Evolutionary conservation across 2,329 filamentous ascomycete species (phyloP).

Genomic region (Cyphellophora europaea): DNA sequence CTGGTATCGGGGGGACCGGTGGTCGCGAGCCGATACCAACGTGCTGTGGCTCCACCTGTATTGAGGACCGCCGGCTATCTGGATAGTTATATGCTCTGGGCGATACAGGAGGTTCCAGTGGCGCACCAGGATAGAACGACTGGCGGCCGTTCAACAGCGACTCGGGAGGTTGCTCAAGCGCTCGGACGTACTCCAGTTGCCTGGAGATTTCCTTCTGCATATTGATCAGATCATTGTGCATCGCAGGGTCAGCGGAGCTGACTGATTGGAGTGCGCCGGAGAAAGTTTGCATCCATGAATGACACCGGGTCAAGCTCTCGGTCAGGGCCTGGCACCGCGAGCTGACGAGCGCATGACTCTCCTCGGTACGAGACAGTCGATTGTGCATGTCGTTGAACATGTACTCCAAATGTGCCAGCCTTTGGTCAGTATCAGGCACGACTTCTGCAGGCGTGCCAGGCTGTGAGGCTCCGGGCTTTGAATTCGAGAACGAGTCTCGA

Average conservation of each 20-base stretch:
- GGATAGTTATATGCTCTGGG: slow-evolving; percentile 81
- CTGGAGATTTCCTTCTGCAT: slow-evolving; percentile 57
- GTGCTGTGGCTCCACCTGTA: slow-evolving; percentile 46
- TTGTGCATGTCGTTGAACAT: slow-evolving; percentile 69
- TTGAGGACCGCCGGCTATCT: slow-evolving; percentile 64
- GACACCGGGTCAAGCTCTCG: slow-evolving; percentile 67
- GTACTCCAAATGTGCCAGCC: slow-evolving; percentile 69
- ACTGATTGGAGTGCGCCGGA: slow-evolving; percentile 30
- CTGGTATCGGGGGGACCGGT: slow-evolving; percentile 23
- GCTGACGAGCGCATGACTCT: slow-evolving; percentile 68
- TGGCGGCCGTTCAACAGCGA: slow-evolving; percentile 54
- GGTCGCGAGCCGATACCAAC: slow-evolving; percentile 12
- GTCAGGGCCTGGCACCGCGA: slow-evolving; percentile 72
- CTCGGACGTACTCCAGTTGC: slow-evolving; percentile 49
- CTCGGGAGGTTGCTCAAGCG: slow-evolving; percentile 55
- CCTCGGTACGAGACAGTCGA: slow-evolving; percentile 72
- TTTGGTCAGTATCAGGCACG: slow-evolving; percentile 70
- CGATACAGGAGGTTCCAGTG: slow-evolving; percentile 69
- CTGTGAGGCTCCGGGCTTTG: slow-evolving; percentile 67
- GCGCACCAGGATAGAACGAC: slow-evolving; percentile 51
- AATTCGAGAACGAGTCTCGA: slow-evolving; percentile 73
- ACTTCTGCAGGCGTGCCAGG: slow-evolving; percentile 78
- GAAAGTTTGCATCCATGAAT: slow-evolving; percentile 43
- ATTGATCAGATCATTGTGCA: slow-evolving; percentile 57
- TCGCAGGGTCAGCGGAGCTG: slow-evolving; percentile 63